A percentile compares a stretch with the other conserved stretches of the same genome.
Evolutionary conservation across 1,284 basidiomycete species (phyloP).

Genomic region (Erythrobasidium hasegawianum): DNA sequence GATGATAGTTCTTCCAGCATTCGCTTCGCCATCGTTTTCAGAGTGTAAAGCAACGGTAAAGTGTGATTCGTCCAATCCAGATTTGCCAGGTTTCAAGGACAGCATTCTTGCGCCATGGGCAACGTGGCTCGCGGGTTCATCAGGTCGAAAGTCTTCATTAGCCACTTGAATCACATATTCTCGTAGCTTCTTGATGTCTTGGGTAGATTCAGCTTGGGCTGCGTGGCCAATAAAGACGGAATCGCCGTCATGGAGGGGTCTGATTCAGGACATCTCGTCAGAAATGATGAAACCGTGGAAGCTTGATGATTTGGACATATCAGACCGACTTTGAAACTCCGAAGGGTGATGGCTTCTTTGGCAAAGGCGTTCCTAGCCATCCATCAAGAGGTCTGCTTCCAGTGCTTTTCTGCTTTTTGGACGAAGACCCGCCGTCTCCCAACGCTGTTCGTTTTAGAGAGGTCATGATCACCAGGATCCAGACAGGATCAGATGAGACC

Average conservation of each 20-base stretch:
- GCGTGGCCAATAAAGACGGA: slow-evolving; percentile 30
- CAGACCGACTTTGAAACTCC: background rate
- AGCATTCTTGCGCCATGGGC: slow-evolving; percentile 28
- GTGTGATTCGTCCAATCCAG: slow-evolving; percentile 23
- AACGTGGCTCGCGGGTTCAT: slow-evolving; percentile 19
- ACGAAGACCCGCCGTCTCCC: background rate
- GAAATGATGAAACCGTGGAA: too few relatives aligned
- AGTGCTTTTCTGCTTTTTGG: slow-evolving; percentile 8
- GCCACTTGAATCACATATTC: slow-evolving; percentile 24
- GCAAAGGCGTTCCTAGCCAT: slow-evolving; percentile 20
- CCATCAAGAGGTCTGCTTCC: slow-evolving; percentile 23
- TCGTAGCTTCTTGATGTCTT: slow-evolving; percentile 17
- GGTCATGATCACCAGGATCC: background rate
- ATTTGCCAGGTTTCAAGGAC: slow-evolving; percentile 13
- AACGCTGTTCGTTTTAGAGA: slow-evolving; percentile 14
- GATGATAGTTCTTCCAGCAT: slow-evolving; percentile 28
- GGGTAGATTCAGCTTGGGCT: slow-evolving; percentile 10
- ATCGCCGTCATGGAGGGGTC: slow-evolving; percentile 17
- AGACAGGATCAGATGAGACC: too few relatives aligned
- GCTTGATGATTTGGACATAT: too few relatives aligned
- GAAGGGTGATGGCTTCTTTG: slow-evolving; percentile 14
- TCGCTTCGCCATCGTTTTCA: slow-evolving; percentile 22
- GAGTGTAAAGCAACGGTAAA: slow-evolving; percentile 19
- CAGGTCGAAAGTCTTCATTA: slow-evolving; percentile 1
- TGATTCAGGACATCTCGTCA: background rate